These are phyloP conservation scores for Podospora sp. DNA, from an alignment of 495 filamentous ascomycete genomes.

Conservation along the genomic window DNA sequence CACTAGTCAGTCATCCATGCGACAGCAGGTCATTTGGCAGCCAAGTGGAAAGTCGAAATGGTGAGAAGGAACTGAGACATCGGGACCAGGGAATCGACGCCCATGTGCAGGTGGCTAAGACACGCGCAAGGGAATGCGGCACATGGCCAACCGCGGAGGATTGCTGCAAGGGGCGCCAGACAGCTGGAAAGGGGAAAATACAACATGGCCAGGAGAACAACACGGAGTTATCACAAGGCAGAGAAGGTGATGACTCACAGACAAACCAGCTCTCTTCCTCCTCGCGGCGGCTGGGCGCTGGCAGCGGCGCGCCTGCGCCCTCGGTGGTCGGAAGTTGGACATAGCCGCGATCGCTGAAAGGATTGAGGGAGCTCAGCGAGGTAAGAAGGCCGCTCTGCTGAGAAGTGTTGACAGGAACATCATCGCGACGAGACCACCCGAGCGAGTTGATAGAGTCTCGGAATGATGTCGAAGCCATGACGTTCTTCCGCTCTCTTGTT, in stretches of 20 bases:
- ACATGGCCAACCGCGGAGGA: conserved; percentile 41
- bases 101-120: conserved; percentile 43
- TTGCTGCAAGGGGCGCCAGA: conserved; percentile 30
- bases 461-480: conserved; percentile 89
- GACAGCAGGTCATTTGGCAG: conserved; percentile 18
- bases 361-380: conserved; percentile 82
- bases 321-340: conserved; percentile 88
- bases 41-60: not conserved
- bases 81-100: conserved; percentile 14
- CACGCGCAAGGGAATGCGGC: conserved; percentile 40
- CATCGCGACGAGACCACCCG: conserved; percentile 88
- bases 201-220: conserved; percentile 20
- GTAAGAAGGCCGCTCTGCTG: conserved; percentile 74
- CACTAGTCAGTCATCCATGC: conserved; percentile 37
- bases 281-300: conserved; percentile 80
- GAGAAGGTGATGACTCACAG: conserved; percentile 67
- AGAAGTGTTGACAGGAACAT: conserved; percentile 76
- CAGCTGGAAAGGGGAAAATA: conserved; percentile 28
- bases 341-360: conserved; percentile 86
- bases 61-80: conserved; percentile 2
- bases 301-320: conserved; percentile 79
- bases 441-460: conserved; percentile 91
- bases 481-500: not conserved
- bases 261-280: conserved; percentile 97
- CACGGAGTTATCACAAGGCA: conserved; percentile 6